Conservation (phyloP, 2,329 filamentous ascomycete genomes). For the Ophiostoma sp. region DNA sequence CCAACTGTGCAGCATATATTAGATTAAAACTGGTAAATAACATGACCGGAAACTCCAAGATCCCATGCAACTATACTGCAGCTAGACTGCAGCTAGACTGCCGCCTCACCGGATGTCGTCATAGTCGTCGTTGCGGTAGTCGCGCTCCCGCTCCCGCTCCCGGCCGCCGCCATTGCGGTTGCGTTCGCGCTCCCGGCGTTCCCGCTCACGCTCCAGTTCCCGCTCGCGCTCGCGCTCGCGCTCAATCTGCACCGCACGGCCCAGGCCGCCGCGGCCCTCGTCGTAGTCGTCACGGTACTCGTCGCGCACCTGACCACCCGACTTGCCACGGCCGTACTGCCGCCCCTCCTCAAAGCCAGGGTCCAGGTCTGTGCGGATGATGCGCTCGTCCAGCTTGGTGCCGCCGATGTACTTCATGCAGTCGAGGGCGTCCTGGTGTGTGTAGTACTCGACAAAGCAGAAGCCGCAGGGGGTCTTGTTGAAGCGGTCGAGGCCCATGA, state of each 20-base stretch:
- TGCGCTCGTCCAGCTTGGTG: constrained; percentile 94
- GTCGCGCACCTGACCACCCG: constrained; percentile 91
- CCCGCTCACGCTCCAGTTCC: constrained; percentile 41
- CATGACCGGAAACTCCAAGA: constrained; percentile 5
- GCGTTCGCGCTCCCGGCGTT: constrained; percentile 24
- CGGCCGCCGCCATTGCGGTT: constrained; percentile 36
- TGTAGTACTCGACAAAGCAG: constrained; percentile 99
- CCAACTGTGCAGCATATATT: background rate
- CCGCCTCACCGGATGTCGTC: constrained; percentile 47
- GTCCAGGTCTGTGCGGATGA: constrained; percentile 92
- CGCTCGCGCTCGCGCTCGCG: constrained; percentile 46
- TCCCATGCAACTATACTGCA: background rate
- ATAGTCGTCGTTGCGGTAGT: constrained; percentile 42
- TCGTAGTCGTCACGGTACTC: constrained; percentile 98
- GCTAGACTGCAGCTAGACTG: background rate
- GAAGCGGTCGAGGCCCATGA: constrained; percentile 97
- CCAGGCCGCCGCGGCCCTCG: constrained; percentile 85
- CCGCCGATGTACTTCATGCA: constrained; percentile 98
- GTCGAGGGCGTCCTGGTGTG: constrained; percentile 91
- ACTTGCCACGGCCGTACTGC: constrained; percentile 93
- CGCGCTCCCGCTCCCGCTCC: constrained; percentile 36
- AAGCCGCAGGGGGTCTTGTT: constrained; percentile 98
- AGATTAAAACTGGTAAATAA: background rate
- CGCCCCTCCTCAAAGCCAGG: constrained; percentile 93
- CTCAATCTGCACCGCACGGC: constrained; percentile 64